Evolutionary conservation across 2,329 filamentous ascomycete genomes (phyloP), one percentile per base, ranked within the genome.

Genomic region (Sporothrix schenckii): DNA sequence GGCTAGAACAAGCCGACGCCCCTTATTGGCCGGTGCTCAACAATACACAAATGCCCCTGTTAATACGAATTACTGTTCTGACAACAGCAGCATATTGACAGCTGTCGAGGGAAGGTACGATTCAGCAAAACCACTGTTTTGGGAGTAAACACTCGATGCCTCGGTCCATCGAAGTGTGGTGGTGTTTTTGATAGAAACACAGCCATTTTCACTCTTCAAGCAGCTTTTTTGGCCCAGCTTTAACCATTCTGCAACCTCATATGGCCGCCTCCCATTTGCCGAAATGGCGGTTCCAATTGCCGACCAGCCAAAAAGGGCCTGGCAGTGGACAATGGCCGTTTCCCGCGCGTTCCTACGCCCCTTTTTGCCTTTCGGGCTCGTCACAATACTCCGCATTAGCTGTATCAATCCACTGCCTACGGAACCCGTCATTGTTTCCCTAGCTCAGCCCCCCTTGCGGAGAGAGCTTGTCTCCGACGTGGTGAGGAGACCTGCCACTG

Each of bases 211-310:
- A 4, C 5, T 10, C 24, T 1, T 19, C 44, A 21, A n/a, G 13
- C 9, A 54, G 34, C 34, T 2, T 7, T 14, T 53, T 66, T 49
- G 3, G 24, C 41, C 61, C n/a, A 47, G 2, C 39, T 19, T 24
- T 21, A 19, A 10, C 58, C 39, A 9, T 9, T 19, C 34, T 11
- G 9, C n/a, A 63, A 19, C 58, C 39, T 47, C 58, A 63, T 24
- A 44, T 50, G 47, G 27, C 61, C 14, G 49, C n/a, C 63, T 61
- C 67, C 49, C 39, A 72, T 66, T 70, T 72, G 71, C 71, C 71
- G 71, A 70, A 39, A 30, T 5, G 34, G 27, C 66, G 41, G 66
- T 41, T 61, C 21, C 52, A 72, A 69, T 67, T 72, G 71, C 71
- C 71, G 71, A 70, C 53, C 13, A 52, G 21, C 13, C 34, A 58